Percentiles rank a stretch among this genome's conserved stretches.
These are phyloP conservation scores for Gardenia jasminoides DNA, from an alignment of 257 asterid species.

Conservation along the genomic window DNA sequence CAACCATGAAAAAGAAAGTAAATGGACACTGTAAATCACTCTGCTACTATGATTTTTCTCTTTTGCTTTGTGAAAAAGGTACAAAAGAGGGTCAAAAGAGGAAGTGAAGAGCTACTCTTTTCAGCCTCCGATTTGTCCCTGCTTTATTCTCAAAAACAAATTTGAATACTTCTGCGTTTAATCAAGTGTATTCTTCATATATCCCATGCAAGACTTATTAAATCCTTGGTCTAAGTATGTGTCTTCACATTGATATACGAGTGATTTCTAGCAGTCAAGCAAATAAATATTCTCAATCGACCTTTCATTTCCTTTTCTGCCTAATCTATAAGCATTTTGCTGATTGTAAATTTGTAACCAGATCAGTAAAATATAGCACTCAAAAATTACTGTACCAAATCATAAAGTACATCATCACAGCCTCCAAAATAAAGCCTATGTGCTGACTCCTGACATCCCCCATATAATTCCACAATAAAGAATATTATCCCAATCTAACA, in stretches of 20 bases:
- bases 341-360: not conserved
- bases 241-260: not conserved
- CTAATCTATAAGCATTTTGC: not conserved
- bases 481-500: not conserved
- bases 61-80: too few species aligned
- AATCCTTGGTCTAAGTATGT: not conserved
- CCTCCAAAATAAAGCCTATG: not conserved
- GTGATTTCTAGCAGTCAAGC: not conserved
- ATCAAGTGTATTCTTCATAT: too few species aligned
- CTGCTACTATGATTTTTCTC: not conserved
- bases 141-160: too few species aligned
- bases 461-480: not conserved
- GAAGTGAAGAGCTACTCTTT: too few species aligned
- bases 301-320: not conserved
- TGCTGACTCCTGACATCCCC: not conserved
- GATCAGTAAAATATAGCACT: not conserved
- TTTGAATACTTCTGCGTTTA: not conserved
- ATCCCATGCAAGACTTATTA: not conserved
- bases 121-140: too few species aligned
- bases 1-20: not conserved
- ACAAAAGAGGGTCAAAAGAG: not conserved
- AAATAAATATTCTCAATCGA: not conserved
- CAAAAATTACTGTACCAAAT: not conserved
- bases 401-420: not conserved
- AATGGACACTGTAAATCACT: not conserved